Base-by-base conservation (phyloP, 2,329 filamentous ascomycete species). In the Acrocalymma vagum region DNA sequence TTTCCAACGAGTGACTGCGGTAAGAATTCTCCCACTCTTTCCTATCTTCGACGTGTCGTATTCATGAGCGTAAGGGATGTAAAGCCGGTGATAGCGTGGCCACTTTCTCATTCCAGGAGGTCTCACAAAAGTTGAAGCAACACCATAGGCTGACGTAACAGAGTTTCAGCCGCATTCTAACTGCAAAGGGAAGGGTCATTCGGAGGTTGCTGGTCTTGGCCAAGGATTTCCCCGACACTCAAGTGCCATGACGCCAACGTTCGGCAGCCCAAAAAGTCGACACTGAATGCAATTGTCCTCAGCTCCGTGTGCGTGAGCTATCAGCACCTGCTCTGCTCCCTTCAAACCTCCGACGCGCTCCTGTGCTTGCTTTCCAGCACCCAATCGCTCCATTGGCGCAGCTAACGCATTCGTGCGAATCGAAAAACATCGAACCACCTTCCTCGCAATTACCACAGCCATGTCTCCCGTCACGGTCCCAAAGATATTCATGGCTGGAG, bases 401-500 rank as follows among this genome's bases (percentile, higher is more conserved):
- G n/a, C n/a, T n/a, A n/a, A n/a, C n/a, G n/a, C n/a, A n/a, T n/a
- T n/a, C n/a, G n/a, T n/a, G n/a, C n/a, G n/a, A n/a, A n/a, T n/a
- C n/a, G n/a, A n/a, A 38, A 28, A 38, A 31, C 35, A 22, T 29
- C 25, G 25, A 29, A 17, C 30, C 9, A 38, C 22, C 14, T 17
- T 18, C 34, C 24, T 28, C 35, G n/a, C n/a, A n/a, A n/a, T n/a
- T n/a, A n/a, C n/a, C n/a, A n/a, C n/a, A n/a, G 53, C 26, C 39
- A 64, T 64, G 62, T 58, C 59, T 28, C 58, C 52, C 36, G 58
- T 64, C 40, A 62, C 63, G 4, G 63, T 69, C 16, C 63, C 64
- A 25, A 69, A 69, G 47, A 61, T 69, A 38, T 66, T 69, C 51
- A 62, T 67, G 58, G 65, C 65, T 28, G 65, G 65, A 33, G 65